Evolutionary conservation across 1,284 basidiomycete genomes (phyloP).

Genomic region (Melampsora allii-populina): DNA sequence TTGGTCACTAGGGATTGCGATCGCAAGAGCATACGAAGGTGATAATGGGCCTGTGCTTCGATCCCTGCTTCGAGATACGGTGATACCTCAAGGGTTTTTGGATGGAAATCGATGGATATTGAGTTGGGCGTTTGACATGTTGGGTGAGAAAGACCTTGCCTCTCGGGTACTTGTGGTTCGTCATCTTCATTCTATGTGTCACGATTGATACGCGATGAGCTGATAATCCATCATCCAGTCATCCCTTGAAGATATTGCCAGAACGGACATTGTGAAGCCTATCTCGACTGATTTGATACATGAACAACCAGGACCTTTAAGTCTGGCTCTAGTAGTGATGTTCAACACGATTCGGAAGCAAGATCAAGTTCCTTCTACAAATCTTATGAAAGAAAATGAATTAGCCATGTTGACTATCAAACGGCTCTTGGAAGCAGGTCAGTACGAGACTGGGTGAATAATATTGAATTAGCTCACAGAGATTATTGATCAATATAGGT

Average conservation of each 20-base stretch:
- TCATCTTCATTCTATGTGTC: neutral
- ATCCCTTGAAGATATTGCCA: conserved; percentile 7
- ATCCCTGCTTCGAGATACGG: conserved; percentile 66
- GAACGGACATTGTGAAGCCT: neutral
- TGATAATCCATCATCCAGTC: neutral
- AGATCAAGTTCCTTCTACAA: neutral
- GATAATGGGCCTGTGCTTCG: conserved; percentile 74
- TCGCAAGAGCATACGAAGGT: conserved; percentile 78
- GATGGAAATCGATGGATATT: conserved; percentile 89
- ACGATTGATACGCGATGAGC: neutral
- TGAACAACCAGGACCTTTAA: conserved; percentile 19
- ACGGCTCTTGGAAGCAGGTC: neutral
- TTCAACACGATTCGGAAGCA: conserved; percentile 9
- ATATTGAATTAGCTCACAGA: neutral
- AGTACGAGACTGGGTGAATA: neutral
- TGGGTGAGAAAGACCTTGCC: conserved; percentile 77
- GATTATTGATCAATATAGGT: neutral
- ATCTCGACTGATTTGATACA: neutral
- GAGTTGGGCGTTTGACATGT: conserved; percentile 94
- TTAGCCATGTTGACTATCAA: neutral
- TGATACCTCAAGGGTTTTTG: conserved; percentile 77
- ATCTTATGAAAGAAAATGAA: neutral
- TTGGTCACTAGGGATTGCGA: conserved; percentile 79
- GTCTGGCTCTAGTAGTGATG: conserved; percentile 13
- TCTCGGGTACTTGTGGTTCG: conserved; percentile 73